Conservation (phyloP, 441 rosid species). For the Gossypium aridum region DNA sequence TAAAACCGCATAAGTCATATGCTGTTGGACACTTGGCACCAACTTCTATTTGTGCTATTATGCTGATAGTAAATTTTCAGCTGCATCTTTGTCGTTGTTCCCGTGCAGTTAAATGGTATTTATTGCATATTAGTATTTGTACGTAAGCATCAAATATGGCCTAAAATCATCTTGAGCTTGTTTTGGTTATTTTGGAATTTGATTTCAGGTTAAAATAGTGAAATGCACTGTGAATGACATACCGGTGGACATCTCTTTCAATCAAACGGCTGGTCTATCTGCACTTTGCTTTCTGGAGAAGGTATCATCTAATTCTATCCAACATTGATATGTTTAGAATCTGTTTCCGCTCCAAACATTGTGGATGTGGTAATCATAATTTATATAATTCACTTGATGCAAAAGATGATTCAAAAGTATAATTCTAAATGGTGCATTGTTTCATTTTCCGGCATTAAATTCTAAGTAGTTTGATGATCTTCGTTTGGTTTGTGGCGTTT, state of each 20-base stretch:
- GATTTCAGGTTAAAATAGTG: constrained; percentile 49
- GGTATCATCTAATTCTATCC: constrained; percentile 26
- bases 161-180: constrained; percentile 4
- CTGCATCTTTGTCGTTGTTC: background rate
- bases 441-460: background rate
- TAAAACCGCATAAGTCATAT: background rate
- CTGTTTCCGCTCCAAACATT: background rate
- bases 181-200: constrained; percentile 3
- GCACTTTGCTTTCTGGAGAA: constrained; percentile 57
- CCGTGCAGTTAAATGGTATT: background rate
- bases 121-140: background rate
- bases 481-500: background rate
- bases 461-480: background rate
- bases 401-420: background rate
- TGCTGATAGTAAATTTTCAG: background rate
- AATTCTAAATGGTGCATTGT: background rate
- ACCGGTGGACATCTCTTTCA: constrained; percentile 58
- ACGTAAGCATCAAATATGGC: background rate
- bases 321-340: background rate
- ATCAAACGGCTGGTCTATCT: constrained; percentile 48
- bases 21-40: background rate
- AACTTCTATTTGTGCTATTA: background rate
- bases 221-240: constrained; percentile 49
- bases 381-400: background rate
- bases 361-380: background rate